phyloP scores from a whole-genome alignment of 306 rosid genomes.

The Abrus precatorius region DNA sequence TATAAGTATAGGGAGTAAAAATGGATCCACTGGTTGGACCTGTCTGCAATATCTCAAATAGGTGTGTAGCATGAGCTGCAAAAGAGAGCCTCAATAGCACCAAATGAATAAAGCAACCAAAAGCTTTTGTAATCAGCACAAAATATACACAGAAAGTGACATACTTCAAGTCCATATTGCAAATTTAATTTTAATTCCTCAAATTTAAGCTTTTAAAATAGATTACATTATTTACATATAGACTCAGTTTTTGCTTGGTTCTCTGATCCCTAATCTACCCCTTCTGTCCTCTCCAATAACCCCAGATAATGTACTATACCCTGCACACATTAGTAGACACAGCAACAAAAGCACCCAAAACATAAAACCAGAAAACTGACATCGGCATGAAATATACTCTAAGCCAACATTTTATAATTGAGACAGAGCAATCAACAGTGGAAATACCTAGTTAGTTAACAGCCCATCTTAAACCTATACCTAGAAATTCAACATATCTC shows the following conservation, averaged over 20 bases:
- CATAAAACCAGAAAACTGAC: conserved; percentile 24
- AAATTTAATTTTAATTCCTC: conserved; percentile 34
- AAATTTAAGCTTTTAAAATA: conserved; percentile 17
- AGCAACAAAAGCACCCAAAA: conserved; percentile 3
- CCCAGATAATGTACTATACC: not conserved
- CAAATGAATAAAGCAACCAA: conserved; percentile 22
- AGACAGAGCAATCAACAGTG: conserved; percentile 7
- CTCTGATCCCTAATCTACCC: conserved; percentile 20
- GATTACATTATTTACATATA: not conserved
- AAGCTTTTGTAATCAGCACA: conserved; percentile 1
- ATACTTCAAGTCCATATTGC: conserved; percentile 16
- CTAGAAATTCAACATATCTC: conserved; percentile 41
- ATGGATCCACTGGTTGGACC: conserved; percentile 34
- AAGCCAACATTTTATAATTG: conserved; percentile 3
- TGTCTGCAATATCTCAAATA: conserved; percentile 19
- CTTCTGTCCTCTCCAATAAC: conserved; percentile 10
- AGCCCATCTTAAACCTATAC: conserved; percentile 37
- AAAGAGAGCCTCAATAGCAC: conserved; percentile 10
- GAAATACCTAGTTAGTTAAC: conserved; percentile 30
- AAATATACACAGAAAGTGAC: conserved; percentile 2
- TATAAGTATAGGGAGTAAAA: not conserved
- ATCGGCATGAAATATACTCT: not conserved
- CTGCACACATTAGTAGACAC: not conserved
- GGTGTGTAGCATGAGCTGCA: conserved; percentile 30
- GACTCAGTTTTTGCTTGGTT: conserved; percentile 28